phyloP scores from a whole-genome alignment of 352 stramenopile genomes.

The Peronosclerospora sorghi region DNA sequence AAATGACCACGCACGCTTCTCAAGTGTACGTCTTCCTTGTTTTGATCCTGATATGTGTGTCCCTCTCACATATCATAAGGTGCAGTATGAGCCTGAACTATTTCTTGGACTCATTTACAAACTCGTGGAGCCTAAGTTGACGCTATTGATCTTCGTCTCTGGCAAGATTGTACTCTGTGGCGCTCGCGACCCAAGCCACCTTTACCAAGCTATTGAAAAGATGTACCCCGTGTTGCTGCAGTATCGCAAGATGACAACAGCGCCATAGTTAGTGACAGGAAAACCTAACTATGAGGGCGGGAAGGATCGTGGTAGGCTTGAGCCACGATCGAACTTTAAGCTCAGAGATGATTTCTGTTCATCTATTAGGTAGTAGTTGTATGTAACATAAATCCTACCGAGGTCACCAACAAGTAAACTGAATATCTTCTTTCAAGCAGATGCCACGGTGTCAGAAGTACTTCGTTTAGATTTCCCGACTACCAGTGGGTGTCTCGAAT shows the following conservation, averaged over 20 bases:
- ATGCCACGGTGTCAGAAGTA: background rate
- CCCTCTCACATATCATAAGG: slow-evolving; percentile 26
- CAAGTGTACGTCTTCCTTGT: slow-evolving; percentile 58
- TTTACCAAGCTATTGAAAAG: slow-evolving; percentile 55
- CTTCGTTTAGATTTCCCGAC: no score
- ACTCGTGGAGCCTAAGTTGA: slow-evolving; percentile 93
- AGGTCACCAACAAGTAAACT: background rate
- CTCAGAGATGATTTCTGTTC: no score
- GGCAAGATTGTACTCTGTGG: slow-evolving; percentile 98
- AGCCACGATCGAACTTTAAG: slow-evolving; percentile 38
- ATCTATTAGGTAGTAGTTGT: slow-evolving; percentile 30
- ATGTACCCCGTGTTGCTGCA: slow-evolving; percentile 59
- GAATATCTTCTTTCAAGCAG: background rate
- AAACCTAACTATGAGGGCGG: slow-evolving; percentile 54
- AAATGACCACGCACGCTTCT: slow-evolving; percentile 92
- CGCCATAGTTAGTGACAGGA: slow-evolving; percentile 56
- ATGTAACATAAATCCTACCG: slow-evolving; percentile 15
- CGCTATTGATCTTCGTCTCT: slow-evolving; percentile 98
- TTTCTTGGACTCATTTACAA: slow-evolving; percentile 99
- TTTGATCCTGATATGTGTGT: slow-evolving; percentile 17
- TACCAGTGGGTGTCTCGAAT: no score
- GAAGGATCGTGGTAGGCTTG: slow-evolving; percentile 54
- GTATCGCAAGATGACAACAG: slow-evolving; percentile 65
- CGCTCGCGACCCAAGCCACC: slow-evolving; percentile 59
- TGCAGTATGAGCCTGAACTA: slow-evolving; percentile 99